Evolutionary conservation across 129 eudicot species (phyloP).

Genomic region (Centella asiatica): DNA sequence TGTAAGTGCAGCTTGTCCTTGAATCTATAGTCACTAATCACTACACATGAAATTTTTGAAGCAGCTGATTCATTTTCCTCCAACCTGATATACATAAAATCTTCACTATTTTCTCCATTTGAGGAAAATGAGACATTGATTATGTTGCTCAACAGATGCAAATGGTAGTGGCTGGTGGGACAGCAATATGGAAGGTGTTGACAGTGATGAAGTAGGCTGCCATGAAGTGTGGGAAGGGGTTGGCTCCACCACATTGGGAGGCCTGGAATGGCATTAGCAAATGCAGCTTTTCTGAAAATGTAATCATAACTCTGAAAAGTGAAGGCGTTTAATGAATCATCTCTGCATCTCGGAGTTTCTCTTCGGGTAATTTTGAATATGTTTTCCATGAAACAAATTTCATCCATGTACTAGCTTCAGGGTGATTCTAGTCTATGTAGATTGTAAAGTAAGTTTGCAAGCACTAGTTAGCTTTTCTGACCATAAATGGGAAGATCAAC

Average conservation of each 20-base stretch:
- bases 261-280: constrained; percentile 68
- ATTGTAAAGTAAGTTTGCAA: neutral
- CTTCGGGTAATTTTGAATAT: neutral
- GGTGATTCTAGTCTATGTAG: neutral
- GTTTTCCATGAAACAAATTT: neutral
- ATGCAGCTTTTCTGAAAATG: neutral
- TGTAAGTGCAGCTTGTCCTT: constrained; percentile 34
- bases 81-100: neutral
- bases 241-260: constrained; percentile 82
- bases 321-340: neutral
- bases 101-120: neutral
- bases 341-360: neutral
- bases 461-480: neutral
- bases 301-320: neutral
- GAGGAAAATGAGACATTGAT: neutral
- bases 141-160: constrained; percentile 46
- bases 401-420: neutral
- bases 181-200: constrained; percentile 80
- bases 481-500: too few species aligned
- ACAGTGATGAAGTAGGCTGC: constrained; percentile 75
- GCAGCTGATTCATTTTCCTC: neutral
- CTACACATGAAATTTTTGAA: neutral
- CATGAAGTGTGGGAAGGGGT: constrained; percentile 88
- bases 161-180: constrained; percentile 97
- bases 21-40: neutral